Base-by-base conservation (phyloP, 306 rosid genomes). In the Hylodesmum podocarpum region DNA sequence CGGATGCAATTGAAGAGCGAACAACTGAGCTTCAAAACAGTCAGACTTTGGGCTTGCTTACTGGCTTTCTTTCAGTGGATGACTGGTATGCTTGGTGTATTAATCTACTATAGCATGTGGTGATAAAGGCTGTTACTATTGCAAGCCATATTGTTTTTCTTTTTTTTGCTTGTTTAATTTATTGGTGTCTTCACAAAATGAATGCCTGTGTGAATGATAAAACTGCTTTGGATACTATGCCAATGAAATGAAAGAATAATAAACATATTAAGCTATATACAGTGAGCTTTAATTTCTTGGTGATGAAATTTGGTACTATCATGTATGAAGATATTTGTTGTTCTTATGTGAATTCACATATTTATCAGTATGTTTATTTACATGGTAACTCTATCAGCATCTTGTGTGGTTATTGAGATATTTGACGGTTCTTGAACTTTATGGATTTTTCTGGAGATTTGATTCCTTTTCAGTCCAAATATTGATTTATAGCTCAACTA, bases 1-100 rank as follows among this genome's bases (percentile, higher is more conserved):
- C 81, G 61, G 96, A 83, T 70, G 97, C 98, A 58, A 89, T 84
- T 76, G 84, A 78, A 28, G 98, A 90, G 78, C 89, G 98, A 66
- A 85, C 82, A 53, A 75, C 93, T 13, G 98, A 95, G 81, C 89
- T 91, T 86, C 92, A 90, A 80, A 90, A 75, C 81, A 92, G 87
- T 87, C 98, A 92, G 86, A 88, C 88, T 46, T 75, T 95, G 92
- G 98, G 98, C 78, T 90, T 95, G 92, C 97, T 95, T 43, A 84
- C 82, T 59, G 97, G 97, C 69, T 95, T 95, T 81, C 98, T 95
- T 78, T 80, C 92, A 3, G 98, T 95, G 67, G 90, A 91, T 78
- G 98, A 95, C 83, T 95, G 98, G 98, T 95, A 89, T 28, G 84
- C 54, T 36, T 54, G 61, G 65, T 33, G 84, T 80, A 37, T 51